Percentiles rank a stretch among this genome's conserved stretches.
Conservation (phyloP, 768 basidiomycete species). For the Trametes maxima region DNA sequence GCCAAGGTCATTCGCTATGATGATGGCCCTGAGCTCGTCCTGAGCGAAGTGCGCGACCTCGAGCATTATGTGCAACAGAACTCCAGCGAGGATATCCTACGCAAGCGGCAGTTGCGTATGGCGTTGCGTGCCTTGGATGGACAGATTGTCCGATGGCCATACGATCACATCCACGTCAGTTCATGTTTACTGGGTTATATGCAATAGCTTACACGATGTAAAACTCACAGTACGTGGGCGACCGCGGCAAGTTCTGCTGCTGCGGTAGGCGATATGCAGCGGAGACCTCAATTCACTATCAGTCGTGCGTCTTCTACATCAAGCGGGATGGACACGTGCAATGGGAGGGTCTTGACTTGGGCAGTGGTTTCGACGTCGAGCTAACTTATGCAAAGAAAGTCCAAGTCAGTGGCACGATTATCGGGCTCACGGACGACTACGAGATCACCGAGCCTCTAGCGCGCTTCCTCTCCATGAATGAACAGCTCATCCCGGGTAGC, state of each 20-base stretch:
- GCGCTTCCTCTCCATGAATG: slow-evolving; percentile 62
- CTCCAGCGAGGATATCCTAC: slow-evolving; percentile 47
- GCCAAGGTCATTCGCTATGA: slow-evolving; percentile 69
- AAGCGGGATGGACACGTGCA: slow-evolving; percentile 52
- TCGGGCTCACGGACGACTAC: slow-evolving; percentile 69
- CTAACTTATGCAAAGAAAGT: slow-evolving; percentile 59
- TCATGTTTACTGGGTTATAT: neutral
- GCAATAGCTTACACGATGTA: neutral
- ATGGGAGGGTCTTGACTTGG: slow-evolving; percentile 58
- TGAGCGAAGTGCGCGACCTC: slow-evolving; percentile 53
- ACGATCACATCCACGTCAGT: slow-evolving; percentile 57
- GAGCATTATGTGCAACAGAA: slow-evolving; percentile 67
- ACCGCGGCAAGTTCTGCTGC: slow-evolving; percentile 47
- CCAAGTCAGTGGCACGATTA: slow-evolving; percentile 47
- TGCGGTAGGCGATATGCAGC: slow-evolving; percentile 52
- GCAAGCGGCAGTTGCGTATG: slow-evolving; percentile 58
- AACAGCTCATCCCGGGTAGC: slow-evolving; percentile 46
- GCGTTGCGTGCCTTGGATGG: slow-evolving; percentile 69
- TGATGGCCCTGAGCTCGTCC: slow-evolving; percentile 51
- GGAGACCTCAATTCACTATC: slow-evolving; percentile 47
- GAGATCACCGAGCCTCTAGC: slow-evolving; percentile 64
- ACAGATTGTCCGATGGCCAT: slow-evolving; percentile 62
- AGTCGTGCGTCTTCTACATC: slow-evolving; percentile 51
- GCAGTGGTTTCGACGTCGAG: slow-evolving; percentile 68
- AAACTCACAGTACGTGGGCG: slow-evolving; percentile 47